phyloP scores from a whole-genome alignment of 495 filamentous ascomycete genomes.

The Podospora appendiculata region DNA sequence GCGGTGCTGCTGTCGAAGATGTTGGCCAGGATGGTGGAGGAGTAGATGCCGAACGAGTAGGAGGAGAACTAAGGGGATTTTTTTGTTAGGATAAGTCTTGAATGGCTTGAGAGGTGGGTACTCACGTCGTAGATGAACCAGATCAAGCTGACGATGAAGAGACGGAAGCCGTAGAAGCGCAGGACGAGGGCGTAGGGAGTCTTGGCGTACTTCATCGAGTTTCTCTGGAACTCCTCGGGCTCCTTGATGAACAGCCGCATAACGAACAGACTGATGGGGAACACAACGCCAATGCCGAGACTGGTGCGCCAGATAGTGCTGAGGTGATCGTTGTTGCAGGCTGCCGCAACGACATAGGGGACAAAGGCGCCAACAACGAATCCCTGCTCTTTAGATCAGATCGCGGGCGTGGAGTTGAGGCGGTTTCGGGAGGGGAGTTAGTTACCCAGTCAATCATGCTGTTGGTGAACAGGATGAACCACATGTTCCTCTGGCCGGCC shows the following conservation, averaged over 20 bases:
- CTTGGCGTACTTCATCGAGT: conserved; percentile 43
- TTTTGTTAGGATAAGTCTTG: not conserved
- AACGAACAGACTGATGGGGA: conserved; percentile 66
- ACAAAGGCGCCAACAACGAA: conserved; percentile 72
- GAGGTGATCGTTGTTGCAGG: conserved; percentile 59
- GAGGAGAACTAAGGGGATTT: conserved; percentile 47
- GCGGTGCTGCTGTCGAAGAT: conserved; percentile 45
- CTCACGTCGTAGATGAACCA: conserved; percentile 85
- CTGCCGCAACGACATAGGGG: conserved; percentile 61
- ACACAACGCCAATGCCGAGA: conserved; percentile 72
- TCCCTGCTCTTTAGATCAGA: conserved; percentile 27
- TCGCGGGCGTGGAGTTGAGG: no score
- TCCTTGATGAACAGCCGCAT: conserved; percentile 71
- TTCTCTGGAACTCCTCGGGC: conserved; percentile 69
- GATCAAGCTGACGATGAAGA: conserved; percentile 65
- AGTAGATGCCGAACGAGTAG: conserved; percentile 77
- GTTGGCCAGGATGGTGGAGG: conserved; percentile 57
- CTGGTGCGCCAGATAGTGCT: conserved; percentile 68
- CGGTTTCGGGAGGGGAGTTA: conserved; percentile 6
- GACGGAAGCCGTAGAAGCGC: conserved; percentile 52
- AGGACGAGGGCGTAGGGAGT: conserved; percentile 50
- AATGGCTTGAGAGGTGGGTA: not conserved
- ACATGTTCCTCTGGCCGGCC: conserved; percentile 69
- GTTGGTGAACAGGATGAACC: conserved; percentile 94
- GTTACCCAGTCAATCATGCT: conserved; percentile 65